Evolutionary conservation across 2,329 filamentous ascomycete genomes (phyloP), one percentile per base, ranked within the genome.

Genomic region (Macroventuria anomochaeta): DNA sequence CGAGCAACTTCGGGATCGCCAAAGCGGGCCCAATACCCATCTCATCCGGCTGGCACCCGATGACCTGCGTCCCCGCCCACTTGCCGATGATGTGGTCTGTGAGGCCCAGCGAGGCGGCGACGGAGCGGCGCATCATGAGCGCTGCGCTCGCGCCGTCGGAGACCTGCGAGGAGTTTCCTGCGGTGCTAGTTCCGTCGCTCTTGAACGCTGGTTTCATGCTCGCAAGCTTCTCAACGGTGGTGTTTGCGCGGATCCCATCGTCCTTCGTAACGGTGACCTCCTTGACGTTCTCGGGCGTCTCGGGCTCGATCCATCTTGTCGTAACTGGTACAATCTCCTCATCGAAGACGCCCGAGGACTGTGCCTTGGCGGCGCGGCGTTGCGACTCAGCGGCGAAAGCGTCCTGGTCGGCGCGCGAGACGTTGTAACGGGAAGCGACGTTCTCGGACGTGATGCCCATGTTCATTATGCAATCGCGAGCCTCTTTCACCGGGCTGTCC

Each of bases 391-490:
- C 88, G 0, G 93, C 91, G 62, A 96, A 91, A 1, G 81, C 87
- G 69, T 97, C 93, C 77, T 96, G 92, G 58, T 96, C 91, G 2
- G 79, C 81, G 20, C 93, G 79, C 4, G 77, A 83, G 20, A 97
- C 85, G 8, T 84, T 84, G 70, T 96, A 96, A 39, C 92, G 79
- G 64, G 81, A 77, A 0, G 93, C 91, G 0, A 97, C 91, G 65
- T 96, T 96, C 80, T 97, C 93, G 5, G 86, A 88, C 11, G 93
- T 97, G 53, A 93, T 76, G 0, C 93, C 93, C 93, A 97, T 97
- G 63, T 88, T 86, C 93, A 96, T 96, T 71, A 97, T 85, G 73
- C 93, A 96, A 72, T 96, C 93, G 34, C 83, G 79, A 3, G 90
- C 89, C 59, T 96, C 87, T 67, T 88, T 82, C 8, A 83, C 82